Evolutionary conservation across 768 basidiomycete genomes (phyloP).

Genomic region (Exsudoporus frostii): DNA sequence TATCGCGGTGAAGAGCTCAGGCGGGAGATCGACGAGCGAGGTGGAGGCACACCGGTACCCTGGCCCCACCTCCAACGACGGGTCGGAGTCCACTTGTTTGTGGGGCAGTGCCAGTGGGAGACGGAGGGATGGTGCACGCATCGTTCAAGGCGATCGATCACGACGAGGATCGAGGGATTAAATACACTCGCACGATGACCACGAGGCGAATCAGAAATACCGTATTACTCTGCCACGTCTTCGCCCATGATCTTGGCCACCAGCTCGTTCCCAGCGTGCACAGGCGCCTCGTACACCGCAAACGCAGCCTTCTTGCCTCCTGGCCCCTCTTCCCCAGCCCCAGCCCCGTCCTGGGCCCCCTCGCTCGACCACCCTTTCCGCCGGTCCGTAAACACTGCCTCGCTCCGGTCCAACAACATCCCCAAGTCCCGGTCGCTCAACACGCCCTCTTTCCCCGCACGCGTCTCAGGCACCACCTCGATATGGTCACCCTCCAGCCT

Average conservation of each 20-base stretch:
- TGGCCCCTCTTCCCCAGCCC: not conserved
- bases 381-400: conserved; percentile 67
- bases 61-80: too few relatives aligned
- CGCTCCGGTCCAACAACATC: conserved; percentile 74
- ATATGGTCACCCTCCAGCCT: conserved; percentile 87
- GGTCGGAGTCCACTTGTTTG: too few relatives aligned
- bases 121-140: not conserved
- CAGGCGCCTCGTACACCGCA: conserved; percentile 72
- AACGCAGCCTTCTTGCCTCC: conserved; percentile 52
- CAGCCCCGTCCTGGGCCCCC: not conserved
- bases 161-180: not conserved
- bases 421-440: conserved; percentile 82
- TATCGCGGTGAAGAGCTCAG: conserved; percentile 12
- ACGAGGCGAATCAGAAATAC: not conserved
- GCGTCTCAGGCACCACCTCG: conserved; percentile 72
- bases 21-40: conserved; percentile 11
- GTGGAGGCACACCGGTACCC: too few relatives aligned
- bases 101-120: too few relatives aligned
- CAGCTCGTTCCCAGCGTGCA: conserved; percentile 61
- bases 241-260: conserved; percentile 68
- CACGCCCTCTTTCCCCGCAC: conserved; percentile 63
- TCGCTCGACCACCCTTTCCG: conserved; percentile 71
- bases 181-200: not conserved
- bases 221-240: conserved; percentile 17
- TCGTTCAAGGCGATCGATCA: not conserved